phyloP scores from a whole-genome alignment of 2,329 filamentous ascomycete genomes.

The Nigrograna mackinnonii region DNA sequence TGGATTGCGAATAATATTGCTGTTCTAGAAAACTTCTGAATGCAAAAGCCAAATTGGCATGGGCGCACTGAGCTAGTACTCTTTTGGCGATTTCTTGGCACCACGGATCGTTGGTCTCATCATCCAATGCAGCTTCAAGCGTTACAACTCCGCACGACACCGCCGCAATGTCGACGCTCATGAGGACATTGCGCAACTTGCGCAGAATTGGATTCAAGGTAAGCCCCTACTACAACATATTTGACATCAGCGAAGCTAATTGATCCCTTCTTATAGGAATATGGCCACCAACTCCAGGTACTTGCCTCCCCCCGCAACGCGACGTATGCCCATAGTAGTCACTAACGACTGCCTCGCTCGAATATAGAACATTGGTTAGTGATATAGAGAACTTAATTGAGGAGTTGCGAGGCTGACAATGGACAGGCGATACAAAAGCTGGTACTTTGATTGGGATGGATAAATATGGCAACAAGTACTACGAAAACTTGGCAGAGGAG shows the following conservation, averaged over 20 bases:
- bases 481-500: constrained; percentile 88
- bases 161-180: constrained; percentile 83
- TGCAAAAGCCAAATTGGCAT: constrained; percentile 8
- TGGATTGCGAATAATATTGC: no score
- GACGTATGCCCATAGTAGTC: constrained; percentile 16
- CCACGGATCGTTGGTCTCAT: constrained; percentile 18
- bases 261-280: constrained; percentile 64
- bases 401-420: constrained; percentile 34
- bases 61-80: constrained; percentile 11
- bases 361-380: constrained; percentile 43
- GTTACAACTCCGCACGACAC: constrained; percentile 19
- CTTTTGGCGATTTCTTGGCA: constrained; percentile 21
- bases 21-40: no score
- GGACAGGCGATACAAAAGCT: constrained; percentile 89
- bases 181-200: constrained; percentile 84
- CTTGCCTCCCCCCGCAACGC: constrained; percentile 46
- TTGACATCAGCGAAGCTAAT: constrained; percentile 30
- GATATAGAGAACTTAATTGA: background rate
- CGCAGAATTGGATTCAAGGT: constrained; percentile 89
- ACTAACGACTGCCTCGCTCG: constrained; percentile 28
- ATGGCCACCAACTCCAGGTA: constrained; percentile 91
- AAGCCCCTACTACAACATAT: constrained; percentile 25
- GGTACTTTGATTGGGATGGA: constrained; percentile 84
- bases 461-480: constrained; percentile 96
- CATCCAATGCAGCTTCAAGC: constrained; percentile 7